Conservation (phyloP, 192 early-diverging fungal genomes). For the Umbelopsis ramanniana region DNA sequence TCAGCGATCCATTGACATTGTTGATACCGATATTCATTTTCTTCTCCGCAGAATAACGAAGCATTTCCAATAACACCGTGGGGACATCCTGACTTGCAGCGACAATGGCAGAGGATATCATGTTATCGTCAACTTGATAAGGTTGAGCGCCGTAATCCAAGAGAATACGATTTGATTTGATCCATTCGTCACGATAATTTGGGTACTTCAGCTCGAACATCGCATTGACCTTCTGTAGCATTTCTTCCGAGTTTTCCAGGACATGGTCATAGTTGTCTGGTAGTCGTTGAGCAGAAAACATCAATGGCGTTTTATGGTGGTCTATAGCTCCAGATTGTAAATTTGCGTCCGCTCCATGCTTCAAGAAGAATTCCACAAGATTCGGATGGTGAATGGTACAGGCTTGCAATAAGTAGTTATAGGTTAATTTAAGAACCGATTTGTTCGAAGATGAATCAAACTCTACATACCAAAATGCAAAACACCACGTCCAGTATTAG, state of each 20-base stretch:
- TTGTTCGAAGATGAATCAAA: not conserved
- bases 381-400: conserved; percentile 24
- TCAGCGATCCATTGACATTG: not conserved
- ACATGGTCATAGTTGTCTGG: conserved; percentile 12
- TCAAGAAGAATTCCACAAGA: conserved; percentile 31
- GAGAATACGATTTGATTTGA: not conserved
- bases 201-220: conserved; percentile 25
- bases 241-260: not conserved
- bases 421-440: not conserved
- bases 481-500: conserved; percentile 29
- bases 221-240: conserved; percentile 10
- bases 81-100: not conserved
- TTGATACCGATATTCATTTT: conserved; percentile 17
- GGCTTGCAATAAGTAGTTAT: conserved; percentile 18
- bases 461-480: not conserved
- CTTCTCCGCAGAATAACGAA: not conserved
- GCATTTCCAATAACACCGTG: conserved; percentile 2
- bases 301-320: conserved; percentile 15
- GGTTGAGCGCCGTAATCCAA: conserved; percentile 25
- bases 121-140: conserved; percentile 15
- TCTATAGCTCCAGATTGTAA: not conserved
- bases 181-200: conserved; percentile 14
- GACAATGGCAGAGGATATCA: conserved; percentile 21
- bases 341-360: conserved; percentile 30
- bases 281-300: conserved; percentile 18